Percentiles rank a stretch among this genome's conserved stretches.
phyloP scores from a whole-genome alignment of 495 filamentous ascomycete genomes.

The Penicillium tannophilum region DNA sequence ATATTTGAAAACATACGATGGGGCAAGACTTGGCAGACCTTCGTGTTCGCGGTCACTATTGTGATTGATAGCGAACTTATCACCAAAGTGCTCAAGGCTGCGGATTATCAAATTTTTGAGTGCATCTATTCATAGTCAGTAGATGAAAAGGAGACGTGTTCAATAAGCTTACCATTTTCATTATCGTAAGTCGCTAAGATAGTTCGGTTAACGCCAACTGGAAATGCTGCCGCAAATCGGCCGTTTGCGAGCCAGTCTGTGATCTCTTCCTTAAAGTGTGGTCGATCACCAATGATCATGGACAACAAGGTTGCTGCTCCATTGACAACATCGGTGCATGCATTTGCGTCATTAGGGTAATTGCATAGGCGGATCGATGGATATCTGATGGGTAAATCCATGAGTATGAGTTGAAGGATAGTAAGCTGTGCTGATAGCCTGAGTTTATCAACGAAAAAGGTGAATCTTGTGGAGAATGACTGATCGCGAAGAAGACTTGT shows the following conservation, averaged over 20 bases:
- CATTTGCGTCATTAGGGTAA: slow-evolving; percentile 1
- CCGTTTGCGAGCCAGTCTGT: slow-evolving; percentile 65
- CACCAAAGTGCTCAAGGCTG: slow-evolving; percentile 72
- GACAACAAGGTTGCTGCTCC: slow-evolving; percentile 46
- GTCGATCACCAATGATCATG: slow-evolving; percentile 34
- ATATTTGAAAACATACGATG: not conserved
- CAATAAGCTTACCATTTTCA: slow-evolving; percentile 46
- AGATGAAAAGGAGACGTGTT: not conserved
- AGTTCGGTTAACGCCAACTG: slow-evolving; percentile 65
- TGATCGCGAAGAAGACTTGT: slow-evolving; percentile 43
- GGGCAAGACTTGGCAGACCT: slow-evolving; percentile 50
- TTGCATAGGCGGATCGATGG: slow-evolving; percentile 5
- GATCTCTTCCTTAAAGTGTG: slow-evolving; percentile 52
- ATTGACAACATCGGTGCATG: slow-evolving; percentile 24
- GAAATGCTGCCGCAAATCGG: slow-evolving; percentile 61
- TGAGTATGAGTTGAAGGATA: slow-evolving; percentile 58
- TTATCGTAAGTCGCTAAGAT: slow-evolving; percentile 61
- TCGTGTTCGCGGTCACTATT: slow-evolving; percentile 82
- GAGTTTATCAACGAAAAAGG: slow-evolving; percentile 48
- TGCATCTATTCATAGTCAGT: slow-evolving; percentile 38
- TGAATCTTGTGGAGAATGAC: slow-evolving; percentile 32
- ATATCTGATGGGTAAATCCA: slow-evolving; percentile 44
- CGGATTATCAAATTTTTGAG: slow-evolving; percentile 65
- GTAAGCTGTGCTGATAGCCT: slow-evolving; percentile 59
- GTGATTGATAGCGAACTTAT: slow-evolving; percentile 85